These are phyloP conservation scores for Gilbertella persicaria DNA, from an alignment of 371 early-diverging fungal species.

Conservation along the genomic window DNA sequence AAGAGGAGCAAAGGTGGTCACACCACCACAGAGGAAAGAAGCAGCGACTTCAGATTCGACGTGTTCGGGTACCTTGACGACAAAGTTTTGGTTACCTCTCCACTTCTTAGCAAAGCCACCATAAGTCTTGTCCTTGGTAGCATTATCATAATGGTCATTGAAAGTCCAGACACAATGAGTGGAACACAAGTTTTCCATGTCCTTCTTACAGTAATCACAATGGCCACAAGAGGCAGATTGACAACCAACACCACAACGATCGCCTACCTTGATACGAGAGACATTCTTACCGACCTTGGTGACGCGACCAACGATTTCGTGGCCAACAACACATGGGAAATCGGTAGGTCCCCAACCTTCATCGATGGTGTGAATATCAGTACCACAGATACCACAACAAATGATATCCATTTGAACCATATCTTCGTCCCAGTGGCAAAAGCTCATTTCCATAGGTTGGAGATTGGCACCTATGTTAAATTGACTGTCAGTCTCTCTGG, in stretches of 20 bases:
- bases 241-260: constrained; percentile 72
- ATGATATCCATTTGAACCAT: constrained; percentile 62
- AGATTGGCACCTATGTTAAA: constrained; percentile 19
- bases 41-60: constrained; percentile 55
- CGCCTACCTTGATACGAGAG: constrained; percentile 56
- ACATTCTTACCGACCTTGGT: constrained; percentile 54
- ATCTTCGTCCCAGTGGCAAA: constrained; percentile 49
- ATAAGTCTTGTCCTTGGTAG: constrained; percentile 56
- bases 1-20: constrained; percentile 64
- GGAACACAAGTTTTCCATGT: constrained; percentile 39
- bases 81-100: constrained; percentile 54
- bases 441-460: constrained; percentile 23
- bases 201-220: constrained; percentile 33
- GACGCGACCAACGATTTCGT: constrained; percentile 65
- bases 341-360: constrained; percentile 65
- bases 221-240: constrained; percentile 51
- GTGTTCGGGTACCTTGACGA: constrained; percentile 57
- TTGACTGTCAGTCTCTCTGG: constrained; percentile 4
- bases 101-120: constrained; percentile 69
- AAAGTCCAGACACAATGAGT: constrained; percentile 57
- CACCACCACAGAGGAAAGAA: constrained; percentile 48
- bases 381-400: constrained; percentile 65
- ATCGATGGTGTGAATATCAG: constrained; percentile 64
- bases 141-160: constrained; percentile 61
- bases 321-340: constrained; percentile 67